Evolutionary conservation across 768 basidiomycete genomes (phyloP).

Genomic region (Hortiboletus flavorubellus): DNA sequence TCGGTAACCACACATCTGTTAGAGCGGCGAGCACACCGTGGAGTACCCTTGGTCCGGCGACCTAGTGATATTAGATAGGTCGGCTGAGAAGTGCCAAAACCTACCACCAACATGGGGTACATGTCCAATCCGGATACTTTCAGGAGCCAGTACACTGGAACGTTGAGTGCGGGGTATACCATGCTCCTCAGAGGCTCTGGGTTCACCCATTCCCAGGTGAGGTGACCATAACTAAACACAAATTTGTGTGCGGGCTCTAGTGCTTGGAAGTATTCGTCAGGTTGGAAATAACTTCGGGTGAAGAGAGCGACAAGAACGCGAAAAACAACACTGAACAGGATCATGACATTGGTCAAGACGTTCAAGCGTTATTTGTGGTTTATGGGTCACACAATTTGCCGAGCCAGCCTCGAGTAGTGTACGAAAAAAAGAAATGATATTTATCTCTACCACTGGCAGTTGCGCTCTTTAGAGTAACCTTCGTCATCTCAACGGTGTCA

Average conservation of each 20-base stretch:
- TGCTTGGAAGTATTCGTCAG: conserved; percentile 95
- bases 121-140: conserved; percentile 52
- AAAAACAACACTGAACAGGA: conserved; percentile 40
- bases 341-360: background rate
- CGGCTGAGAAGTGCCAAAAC: conserved; percentile 25
- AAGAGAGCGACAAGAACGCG: conserved; percentile 62
- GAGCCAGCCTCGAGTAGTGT: background rate
- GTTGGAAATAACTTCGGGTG: conserved; percentile 89
- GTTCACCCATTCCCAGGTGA: conserved; percentile 95
- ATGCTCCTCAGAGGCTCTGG: conserved; percentile 72
- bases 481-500: no score
- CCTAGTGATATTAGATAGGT: conserved; percentile 39
- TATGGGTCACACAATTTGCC: background rate
- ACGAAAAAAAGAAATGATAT: no score
- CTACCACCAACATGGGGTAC: conserved; percentile 56
- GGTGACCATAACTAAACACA: conserved; percentile 87
- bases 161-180: conserved; percentile 76
- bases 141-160: conserved; percentile 73
- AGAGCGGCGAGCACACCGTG: conserved; percentile 75
- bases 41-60: conserved; percentile 68
- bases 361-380: background rate
- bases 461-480: no score
- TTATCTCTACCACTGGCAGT: no score
- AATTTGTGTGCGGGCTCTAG: conserved; percentile 87
- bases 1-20: conserved; percentile 73